Evolutionary conservation across 164 flowering plant species (phyloP).

Genomic region (Cinnamomum micranthum): DNA sequence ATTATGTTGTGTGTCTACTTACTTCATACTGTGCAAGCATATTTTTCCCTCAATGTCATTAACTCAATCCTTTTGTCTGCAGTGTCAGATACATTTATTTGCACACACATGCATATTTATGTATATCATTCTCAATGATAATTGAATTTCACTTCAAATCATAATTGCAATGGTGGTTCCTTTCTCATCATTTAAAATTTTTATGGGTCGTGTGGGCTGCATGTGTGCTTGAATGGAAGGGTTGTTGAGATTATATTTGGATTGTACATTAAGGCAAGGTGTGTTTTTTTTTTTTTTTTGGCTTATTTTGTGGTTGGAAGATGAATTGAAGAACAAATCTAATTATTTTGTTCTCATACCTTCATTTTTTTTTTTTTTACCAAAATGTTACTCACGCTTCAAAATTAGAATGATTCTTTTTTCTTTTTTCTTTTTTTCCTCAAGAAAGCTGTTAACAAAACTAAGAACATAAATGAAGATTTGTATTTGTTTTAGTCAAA

Average conservation of each 20-base stretch:
- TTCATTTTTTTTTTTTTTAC: neutral
- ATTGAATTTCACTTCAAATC: neutral
- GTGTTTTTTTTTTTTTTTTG: neutral
- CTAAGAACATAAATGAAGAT: too few species aligned
- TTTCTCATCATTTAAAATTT: neutral
- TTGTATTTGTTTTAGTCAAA: too few species aligned
- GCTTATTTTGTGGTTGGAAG: neutral
- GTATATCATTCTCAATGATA: too few species aligned
- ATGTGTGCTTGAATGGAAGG: neutral
- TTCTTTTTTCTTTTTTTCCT: too few species aligned
- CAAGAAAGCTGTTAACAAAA: neutral
- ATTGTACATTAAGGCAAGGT: neutral
- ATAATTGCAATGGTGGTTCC: neutral
- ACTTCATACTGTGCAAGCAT: neutral
- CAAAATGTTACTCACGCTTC: neutral
- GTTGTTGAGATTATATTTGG: neutral
- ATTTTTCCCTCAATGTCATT: neutral
- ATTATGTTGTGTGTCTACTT: neutral
- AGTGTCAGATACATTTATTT: neutral
- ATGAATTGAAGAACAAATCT: neutral
- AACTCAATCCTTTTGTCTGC: neutral
- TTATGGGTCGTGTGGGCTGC: neutral
- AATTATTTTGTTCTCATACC: neutral
- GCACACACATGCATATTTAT: neutral
- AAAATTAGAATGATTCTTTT: neutral